Evolutionary conservation across 2,329 filamentous ascomycete genomes (phyloP).

Genomic region (Diatrype stigma): DNA sequence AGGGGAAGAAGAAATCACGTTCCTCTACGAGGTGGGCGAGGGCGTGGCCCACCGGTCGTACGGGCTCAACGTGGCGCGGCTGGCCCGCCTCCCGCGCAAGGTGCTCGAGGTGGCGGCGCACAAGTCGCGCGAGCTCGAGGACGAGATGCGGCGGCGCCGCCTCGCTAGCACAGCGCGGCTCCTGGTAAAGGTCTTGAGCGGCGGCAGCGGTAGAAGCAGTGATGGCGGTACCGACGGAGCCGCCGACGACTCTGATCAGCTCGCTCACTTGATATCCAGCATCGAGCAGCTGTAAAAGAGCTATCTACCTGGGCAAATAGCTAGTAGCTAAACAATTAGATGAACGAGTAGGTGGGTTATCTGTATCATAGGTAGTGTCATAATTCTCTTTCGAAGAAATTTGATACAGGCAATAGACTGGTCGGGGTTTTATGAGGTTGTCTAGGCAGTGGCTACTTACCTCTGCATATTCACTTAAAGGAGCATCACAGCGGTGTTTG

Average conservation of each 20-base stretch:
- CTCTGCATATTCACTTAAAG: too few relatives aligned
- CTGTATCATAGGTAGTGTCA: too few relatives aligned
- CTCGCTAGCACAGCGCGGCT: constrained; percentile 46
- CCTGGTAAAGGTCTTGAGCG: constrained; percentile 36
- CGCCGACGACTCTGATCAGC: too few relatives aligned
- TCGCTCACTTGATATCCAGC: constrained; percentile 50
- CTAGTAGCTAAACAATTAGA: neutral
- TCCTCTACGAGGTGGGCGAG: constrained; percentile 87
- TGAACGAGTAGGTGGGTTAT: too few relatives aligned
- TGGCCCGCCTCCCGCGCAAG: constrained; percentile 74
- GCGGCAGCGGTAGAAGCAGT: neutral
- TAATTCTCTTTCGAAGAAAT: too few relatives aligned
- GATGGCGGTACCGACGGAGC: constrained; percentile 26
- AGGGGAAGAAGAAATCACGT: constrained; percentile 77
- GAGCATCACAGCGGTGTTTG: too few relatives aligned
- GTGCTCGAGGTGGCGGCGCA: constrained; percentile 75
- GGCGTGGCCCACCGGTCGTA: constrained; percentile 93
- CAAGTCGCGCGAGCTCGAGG: constrained; percentile 79
- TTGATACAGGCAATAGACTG: too few relatives aligned
- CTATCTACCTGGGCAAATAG: neutral
- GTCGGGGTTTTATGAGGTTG: too few relatives aligned
- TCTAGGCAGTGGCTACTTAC: too few relatives aligned
- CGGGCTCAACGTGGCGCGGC: constrained; percentile 83
- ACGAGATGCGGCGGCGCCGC: constrained; percentile 60
- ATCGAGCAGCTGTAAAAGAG: constrained; percentile 54